These are phyloP conservation scores for Tricholoma sp. DNA, from an alignment of 768 basidiomycete genomes.

Conservation along the genomic window DNA sequence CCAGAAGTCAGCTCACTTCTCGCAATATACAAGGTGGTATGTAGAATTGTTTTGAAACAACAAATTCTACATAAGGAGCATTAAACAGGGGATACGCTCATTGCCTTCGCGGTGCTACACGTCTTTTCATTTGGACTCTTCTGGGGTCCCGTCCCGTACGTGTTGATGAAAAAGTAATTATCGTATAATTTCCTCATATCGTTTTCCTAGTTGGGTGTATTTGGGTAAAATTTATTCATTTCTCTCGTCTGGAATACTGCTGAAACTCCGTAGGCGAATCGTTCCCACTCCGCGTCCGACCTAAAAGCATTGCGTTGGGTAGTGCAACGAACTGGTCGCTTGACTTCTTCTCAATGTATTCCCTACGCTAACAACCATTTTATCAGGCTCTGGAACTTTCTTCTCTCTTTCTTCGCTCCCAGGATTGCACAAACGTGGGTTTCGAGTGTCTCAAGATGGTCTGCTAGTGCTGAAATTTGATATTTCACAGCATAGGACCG, in stretches of 20 bases:
- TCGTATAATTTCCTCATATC: not conserved
- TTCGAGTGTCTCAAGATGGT: not conserved
- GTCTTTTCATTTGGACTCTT: slow-evolving; percentile 68
- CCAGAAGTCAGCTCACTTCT: slow-evolving; percentile 39
- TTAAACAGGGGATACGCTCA: slow-evolving; percentile 50
- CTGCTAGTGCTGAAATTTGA: not conserved
- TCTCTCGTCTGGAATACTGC: not conserved
- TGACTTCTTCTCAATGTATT: not conserved
- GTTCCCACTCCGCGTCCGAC: slow-evolving; percentile 75
- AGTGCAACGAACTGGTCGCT: slow-evolving; percentile 42
- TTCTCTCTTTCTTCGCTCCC: slow-evolving; percentile 69
- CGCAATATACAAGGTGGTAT: slow-evolving; percentile 51
- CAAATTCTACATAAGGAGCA: not conserved
- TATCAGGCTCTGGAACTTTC: slow-evolving; percentile 74
- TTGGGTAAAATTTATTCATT: slow-evolving; percentile 30
- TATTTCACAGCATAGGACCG: slow-evolving; percentile 53
- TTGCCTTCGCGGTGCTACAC: slow-evolving; percentile 73
- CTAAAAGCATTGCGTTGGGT: slow-evolving; percentile 76
- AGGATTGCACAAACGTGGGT: slow-evolving; percentile 52
- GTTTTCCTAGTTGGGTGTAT: slow-evolving; percentile 51
- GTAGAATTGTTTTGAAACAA: not conserved
- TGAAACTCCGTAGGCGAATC: slow-evolving; percentile 44
- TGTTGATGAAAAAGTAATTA: not conserved
- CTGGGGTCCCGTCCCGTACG: slow-evolving; percentile 69
- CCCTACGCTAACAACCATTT: slow-evolving; percentile 19